Base-by-base conservation (phyloP, 1,284 basidiomycete genomes). In the Butyriboletus appendiculatus region DNA sequence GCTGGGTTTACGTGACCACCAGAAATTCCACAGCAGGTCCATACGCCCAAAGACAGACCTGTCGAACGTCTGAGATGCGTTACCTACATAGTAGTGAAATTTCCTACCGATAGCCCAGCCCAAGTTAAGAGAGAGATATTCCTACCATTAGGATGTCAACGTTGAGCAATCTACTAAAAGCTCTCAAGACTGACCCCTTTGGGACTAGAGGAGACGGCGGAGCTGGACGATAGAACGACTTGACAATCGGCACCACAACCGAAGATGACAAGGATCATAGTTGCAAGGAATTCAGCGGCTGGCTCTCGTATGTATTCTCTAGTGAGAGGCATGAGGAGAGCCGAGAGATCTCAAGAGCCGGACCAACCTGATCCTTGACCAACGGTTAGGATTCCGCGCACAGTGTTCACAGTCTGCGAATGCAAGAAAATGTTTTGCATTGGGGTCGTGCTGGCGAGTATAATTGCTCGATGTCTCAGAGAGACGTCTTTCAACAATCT, bases 1-100 rank as follows among this genome's bases (percentile, higher is more conserved):
- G 87, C 88, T 42, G 89, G 90, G 63, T 92, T 92, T 59, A 91
- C 81, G 64, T 92, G 89, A 33, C 88, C 90, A 18, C 89, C 88
- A 45, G 87, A 88, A 53, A 88, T 80, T 44, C 83, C 83, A 47
- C 76, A 79, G 14, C 80, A 79, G 7, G 83, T 73, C 85, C 85
- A 90, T 3, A 85, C 85, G 39, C 86, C 88, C 62, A 91, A 73
- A 9, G 82, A 81, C 2, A 75, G 64, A 30, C 78, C 76, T 78
- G 48, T 42, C 18, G 15, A 6, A 42, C 32, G 43, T 43, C n/a
- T 59, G 30, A 61, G 53, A 40, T 16, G 12, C 5, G 15, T 30
- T 28, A 5, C 30, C 8, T 7, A 59, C 33, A 28, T 35, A 58
- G 40, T 22, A 56, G 34, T 9, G 28, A 56, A 38, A 47, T 40